A percentile compares a stretch with the other conserved stretches of the same genome.
phyloP scores from a whole-genome alignment of 768 basidiomycete genomes.

The Mycena latifolia region DNA sequence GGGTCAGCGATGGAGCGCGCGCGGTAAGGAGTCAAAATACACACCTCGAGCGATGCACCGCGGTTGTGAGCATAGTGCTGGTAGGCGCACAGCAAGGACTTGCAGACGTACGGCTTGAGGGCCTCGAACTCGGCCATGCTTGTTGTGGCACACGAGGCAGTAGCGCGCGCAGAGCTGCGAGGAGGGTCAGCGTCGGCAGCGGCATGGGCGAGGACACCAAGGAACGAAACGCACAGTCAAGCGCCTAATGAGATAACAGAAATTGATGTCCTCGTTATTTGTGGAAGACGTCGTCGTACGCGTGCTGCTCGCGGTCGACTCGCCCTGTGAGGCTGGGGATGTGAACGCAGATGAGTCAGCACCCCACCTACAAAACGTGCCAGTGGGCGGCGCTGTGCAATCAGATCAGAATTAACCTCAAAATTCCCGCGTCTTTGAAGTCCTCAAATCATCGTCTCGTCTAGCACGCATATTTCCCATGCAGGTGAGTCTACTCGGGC shows the following conservation, averaged over 20 bases:
- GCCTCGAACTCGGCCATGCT: conserved; percentile 64
- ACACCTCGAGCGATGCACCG: conserved; percentile 76
- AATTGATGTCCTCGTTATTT: conserved; percentile 62
- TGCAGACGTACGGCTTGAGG: conserved; percentile 82
- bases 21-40: conserved; percentile 24
- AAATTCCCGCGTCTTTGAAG: too few species aligned
- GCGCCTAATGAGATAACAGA: conserved; percentile 74
- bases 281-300: conserved; percentile 53
- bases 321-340: too few species aligned
- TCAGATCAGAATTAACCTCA: too few species aligned
- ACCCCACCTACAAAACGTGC: too few species aligned
- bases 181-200: not conserved
- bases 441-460: too few species aligned
- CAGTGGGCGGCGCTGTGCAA: too few species aligned
- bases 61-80: conserved; percentile 76
- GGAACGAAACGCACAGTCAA: conserved; percentile 57
- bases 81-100: conserved; percentile 73
- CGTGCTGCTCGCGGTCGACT: conserved; percentile 59
- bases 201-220: not conserved
- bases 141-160: conserved; percentile 82
- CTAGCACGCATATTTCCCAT: too few species aligned
- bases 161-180: conserved; percentile 72
- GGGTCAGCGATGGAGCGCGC: not conserved
- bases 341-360: too few species aligned
- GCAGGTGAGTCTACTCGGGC: too few species aligned